These are phyloP conservation scores for Zasmidium citrigriseum DNA, from an alignment of 2,329 filamentous ascomycete species.

Conservation along the genomic window DNA sequence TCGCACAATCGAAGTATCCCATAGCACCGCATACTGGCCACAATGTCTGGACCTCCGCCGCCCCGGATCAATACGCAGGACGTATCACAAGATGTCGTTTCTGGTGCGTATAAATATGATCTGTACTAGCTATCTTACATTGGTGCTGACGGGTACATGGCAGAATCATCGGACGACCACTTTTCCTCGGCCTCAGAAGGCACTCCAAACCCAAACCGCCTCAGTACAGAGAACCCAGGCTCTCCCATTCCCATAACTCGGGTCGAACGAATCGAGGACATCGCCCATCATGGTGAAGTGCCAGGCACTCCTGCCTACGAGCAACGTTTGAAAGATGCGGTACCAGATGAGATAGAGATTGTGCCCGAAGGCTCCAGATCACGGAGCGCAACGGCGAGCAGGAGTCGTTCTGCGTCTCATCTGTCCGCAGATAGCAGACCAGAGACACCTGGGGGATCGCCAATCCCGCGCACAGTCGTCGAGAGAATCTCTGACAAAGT, in stretches of 20 bases:
- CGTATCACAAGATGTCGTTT: conserved; percentile 21
- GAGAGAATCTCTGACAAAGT: conserved; percentile 61
- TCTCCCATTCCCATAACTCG: conserved; percentile 63
- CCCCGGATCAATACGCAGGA: conserved; percentile 34
- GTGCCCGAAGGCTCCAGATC: conserved; percentile 47
- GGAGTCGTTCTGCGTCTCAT: conserved; percentile 32
- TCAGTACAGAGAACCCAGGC: conserved; percentile 37
- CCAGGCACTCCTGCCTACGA: conserved; percentile 63
- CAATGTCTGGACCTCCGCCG: conserved; percentile 32
- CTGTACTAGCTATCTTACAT: not conserved
- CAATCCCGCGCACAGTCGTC: conserved; percentile 61
- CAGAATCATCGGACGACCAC: conserved; percentile 52
- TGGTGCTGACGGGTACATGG: not conserved
- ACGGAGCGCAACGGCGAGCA: conserved; percentile 41
- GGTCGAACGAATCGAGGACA: conserved; percentile 63
- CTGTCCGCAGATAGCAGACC: conserved; percentile 48
- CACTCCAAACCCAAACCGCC: conserved; percentile 33
- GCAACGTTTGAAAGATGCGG: conserved; percentile 59
- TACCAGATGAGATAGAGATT: conserved; percentile 65
- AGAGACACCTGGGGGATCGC: conserved; percentile 52
- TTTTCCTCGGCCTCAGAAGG: conserved; percentile 68
- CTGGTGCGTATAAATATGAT: conserved; percentile 10
- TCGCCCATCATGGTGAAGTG: conserved; percentile 60
- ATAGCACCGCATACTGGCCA: not conserved
- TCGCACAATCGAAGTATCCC: not conserved